Percentiles rank a stretch among this genome's conserved stretches.
These are phyloP conservation scores for Parathielavia hyrcaniae DNA, from an alignment of 495 filamentous ascomycete species.

Conservation along the genomic window DNA sequence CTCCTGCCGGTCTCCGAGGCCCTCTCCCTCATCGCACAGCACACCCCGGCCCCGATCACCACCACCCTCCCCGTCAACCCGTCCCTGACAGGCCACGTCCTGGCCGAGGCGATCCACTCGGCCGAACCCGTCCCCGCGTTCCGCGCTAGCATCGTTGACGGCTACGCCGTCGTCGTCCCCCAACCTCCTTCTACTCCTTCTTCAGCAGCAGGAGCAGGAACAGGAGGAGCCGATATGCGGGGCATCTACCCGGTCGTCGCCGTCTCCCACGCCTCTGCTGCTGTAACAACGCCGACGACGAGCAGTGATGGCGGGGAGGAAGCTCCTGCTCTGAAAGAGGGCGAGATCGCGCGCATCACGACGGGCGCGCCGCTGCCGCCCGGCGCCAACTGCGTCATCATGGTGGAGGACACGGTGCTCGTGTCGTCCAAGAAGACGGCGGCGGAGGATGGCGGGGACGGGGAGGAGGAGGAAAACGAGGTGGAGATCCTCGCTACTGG, in stretches of 20 bases:
- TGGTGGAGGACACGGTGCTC: constrained; percentile 91
- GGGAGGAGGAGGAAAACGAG: constrained; percentile 75
- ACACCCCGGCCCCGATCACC: constrained; percentile 56
- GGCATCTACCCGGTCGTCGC: constrained; percentile 81
- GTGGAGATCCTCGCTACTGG: constrained; percentile 75
- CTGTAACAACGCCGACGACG: too few species aligned
- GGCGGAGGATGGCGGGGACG: constrained; percentile 68
- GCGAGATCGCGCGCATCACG: constrained; percentile 82
- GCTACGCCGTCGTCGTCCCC: constrained; percentile 73
- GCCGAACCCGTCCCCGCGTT: constrained; percentile 83
- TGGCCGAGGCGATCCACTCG: constrained; percentile 78
- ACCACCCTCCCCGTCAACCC: constrained; percentile 54
- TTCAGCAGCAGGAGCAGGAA: too few species aligned
- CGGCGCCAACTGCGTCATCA: constrained; percentile 85
- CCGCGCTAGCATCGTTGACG: constrained; percentile 93
- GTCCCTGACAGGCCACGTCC: constrained; percentile 62
- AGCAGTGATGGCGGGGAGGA: constrained; percentile 27
- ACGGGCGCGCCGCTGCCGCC: constrained; percentile 88
- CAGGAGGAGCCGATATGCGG: constrained; percentile 52
- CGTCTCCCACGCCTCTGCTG: constrained; percentile 74
- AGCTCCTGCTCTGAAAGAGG: constrained; percentile 53
- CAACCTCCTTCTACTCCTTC: not conserved
- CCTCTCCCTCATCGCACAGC: constrained; percentile 58
- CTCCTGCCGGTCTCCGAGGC: constrained; percentile 85
- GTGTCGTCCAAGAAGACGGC: constrained; percentile 69